Base-by-base conservation (phyloP, 805 yeast genomes). In the Candida lessepsii region DNA sequence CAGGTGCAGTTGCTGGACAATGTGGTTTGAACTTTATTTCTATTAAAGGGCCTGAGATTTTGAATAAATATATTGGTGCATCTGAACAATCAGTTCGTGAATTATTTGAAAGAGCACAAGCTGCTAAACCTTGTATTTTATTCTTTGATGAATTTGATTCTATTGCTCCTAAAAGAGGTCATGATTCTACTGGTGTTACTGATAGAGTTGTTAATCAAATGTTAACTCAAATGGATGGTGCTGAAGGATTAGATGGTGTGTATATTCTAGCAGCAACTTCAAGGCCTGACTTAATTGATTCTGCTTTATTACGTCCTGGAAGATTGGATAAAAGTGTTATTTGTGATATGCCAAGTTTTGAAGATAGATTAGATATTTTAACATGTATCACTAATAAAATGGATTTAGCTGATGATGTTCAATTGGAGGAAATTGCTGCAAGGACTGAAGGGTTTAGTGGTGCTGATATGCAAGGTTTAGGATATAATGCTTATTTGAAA, bases 221-320 rank as follows among this genome's bases (percentile, higher is more conserved):
- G 79, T 75, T 93, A 53, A 93, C 99, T 0, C 97, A 93, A 58
- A 90, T 93, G 96, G 99, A 93, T 61, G 99, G 99, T 66, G 98
- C 98, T 1, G 98, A 93, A 60, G 97, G 98, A 0, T 69, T 90
- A 20, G 97, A 90, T 53, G 97, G 98, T 3, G 98, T 93, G 2
- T 91, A 93, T 57, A 96, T 93, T 0, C 70, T 93, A 18, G 98
- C 98, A 0, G 99, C 98, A 1, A 93, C 98, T 0, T 82, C 93
- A 52, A 74, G 99, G 52, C 99, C 99, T 0, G 99, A 93, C 55
- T 72, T 93, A 50, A 90, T 93, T 48, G 99, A 93, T 59, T 83
- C 96, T 2, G 99, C 99, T 0, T 71, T 93, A 41, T 65, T 93
- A 43, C 81, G 99, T 61, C 99, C 99, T 0, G 99, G 99, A 5